Evolutionary conservation across 2,329 filamentous ascomycete genomes (phyloP).

Genomic region (Colletotrichum cereale): DNA sequence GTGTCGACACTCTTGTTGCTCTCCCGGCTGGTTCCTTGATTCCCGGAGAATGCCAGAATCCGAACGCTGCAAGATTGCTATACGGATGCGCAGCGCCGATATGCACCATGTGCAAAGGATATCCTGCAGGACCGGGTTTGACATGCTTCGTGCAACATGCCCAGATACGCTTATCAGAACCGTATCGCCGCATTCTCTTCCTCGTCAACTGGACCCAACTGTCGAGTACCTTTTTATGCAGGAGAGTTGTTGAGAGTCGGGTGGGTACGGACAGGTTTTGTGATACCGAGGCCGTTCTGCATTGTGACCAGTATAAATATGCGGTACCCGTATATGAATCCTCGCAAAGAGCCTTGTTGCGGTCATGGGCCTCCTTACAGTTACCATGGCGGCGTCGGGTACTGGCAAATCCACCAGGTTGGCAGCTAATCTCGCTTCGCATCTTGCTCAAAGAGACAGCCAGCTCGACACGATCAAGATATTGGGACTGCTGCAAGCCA

Average conservation of each 20-base stretch:
- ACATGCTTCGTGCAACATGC: not conserved
- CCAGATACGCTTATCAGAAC: not conserved
- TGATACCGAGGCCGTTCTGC: not conserved
- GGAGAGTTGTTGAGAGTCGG: not conserved
- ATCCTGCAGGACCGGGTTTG: not conserved
- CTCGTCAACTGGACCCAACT: not conserved
- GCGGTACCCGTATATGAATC: not conserved
- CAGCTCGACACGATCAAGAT: conserved; percentile 48
- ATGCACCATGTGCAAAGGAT: conserved; percentile 2
- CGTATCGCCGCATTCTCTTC: not conserved
- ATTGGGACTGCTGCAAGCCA: conserved; percentile 79
- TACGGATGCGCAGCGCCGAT: not conserved
- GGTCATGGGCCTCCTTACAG: not conserved
- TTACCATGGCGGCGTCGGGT: not conserved
- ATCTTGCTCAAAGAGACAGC: not conserved
- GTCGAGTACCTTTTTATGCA: too few relatives aligned
- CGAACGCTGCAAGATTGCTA: not conserved
- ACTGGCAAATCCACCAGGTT: conserved; percentile 9
- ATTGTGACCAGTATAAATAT: not conserved
- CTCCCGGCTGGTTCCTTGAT: not conserved
- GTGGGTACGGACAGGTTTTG: too few relatives aligned
- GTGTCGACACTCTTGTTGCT: not conserved
- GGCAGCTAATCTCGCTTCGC: not conserved
- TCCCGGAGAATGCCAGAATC: not conserved
- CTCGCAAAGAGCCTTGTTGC: not conserved